Conservation (phyloP, 2,329 filamentous ascomycete genomes). For the Rosellinia necatrix region DNA sequence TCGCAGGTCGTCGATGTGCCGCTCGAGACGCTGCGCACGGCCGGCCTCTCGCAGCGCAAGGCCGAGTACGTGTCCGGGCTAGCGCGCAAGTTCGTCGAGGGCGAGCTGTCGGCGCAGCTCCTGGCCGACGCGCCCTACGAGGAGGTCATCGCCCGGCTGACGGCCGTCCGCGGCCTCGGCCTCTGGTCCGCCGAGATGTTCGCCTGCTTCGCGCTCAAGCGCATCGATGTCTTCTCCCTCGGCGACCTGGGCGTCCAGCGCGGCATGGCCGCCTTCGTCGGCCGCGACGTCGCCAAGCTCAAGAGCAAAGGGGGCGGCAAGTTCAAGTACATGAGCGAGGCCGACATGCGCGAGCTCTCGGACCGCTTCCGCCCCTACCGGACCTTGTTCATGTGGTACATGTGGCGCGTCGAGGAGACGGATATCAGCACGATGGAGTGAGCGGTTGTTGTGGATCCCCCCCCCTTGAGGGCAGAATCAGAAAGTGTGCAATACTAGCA, state of each 20-base stretch:
- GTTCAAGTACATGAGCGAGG: constrained; percentile 97
- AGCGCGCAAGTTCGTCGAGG: constrained; percentile 76
- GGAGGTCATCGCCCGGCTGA: constrained; percentile 79
- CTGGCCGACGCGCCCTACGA: constrained; percentile 82
- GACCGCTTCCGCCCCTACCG: constrained; percentile 85
- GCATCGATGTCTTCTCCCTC: constrained; percentile 89
- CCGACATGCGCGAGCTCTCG: constrained; percentile 85
- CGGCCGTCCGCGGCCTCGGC: constrained; percentile 84
- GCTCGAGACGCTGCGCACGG: constrained; percentile 74
- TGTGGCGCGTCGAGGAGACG: constrained; percentile 87
- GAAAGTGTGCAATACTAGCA: constrained; percentile 1
- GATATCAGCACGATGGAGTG: constrained; percentile 67
- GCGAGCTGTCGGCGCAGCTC: constrained; percentile 76
- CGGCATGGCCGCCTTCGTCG: constrained; percentile 87
- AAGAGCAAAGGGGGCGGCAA: constrained; percentile 81
- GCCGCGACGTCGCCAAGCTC: constrained; percentile 80
- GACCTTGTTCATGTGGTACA: constrained; percentile 97
- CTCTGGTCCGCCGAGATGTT: constrained; percentile 98
- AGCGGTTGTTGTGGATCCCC: background rate
- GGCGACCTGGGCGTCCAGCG: constrained; percentile 94
- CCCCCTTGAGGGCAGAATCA: too few species aligned
- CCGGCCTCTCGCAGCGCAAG: constrained; percentile 90
- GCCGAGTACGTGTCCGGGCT: constrained; percentile 92
- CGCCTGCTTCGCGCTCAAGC: constrained; percentile 90
- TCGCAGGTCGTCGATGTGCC: constrained; percentile 68